Conservation (phyloP, 305 asterid species). For the Vinca major region DNA sequence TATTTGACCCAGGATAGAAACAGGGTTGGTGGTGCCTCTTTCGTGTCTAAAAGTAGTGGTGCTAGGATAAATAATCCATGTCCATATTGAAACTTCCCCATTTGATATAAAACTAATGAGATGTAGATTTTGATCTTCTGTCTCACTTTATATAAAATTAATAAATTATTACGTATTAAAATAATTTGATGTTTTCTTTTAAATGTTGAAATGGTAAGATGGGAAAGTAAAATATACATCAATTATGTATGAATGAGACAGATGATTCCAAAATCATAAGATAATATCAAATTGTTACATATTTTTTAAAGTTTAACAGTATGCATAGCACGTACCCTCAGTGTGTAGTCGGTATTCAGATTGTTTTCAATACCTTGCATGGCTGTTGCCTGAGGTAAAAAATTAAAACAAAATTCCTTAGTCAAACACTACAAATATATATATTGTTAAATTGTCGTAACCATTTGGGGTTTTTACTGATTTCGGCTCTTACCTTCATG, state of each 20-base stretch:
- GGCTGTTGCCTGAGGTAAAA: conserved; percentile 64
- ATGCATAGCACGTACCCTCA: conserved; percentile 37
- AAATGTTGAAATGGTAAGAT: too few relatives aligned
- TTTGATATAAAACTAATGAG: too few relatives aligned
- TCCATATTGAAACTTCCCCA: too few relatives aligned
- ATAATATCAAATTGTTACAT: background rate
- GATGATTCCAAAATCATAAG: too few relatives aligned
- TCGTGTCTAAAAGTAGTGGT: background rate
- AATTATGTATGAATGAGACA: too few relatives aligned
- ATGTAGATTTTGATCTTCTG: too few relatives aligned
- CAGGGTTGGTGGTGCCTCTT: conserved; percentile 9
- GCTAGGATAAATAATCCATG: background rate
- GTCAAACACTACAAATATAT: background rate
- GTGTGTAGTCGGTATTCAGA: conserved; percentile 63
- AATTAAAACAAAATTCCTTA: background rate
- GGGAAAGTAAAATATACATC: too few relatives aligned
- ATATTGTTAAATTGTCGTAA: background rate
- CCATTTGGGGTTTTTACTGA: background rate
- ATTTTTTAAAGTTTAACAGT: background rate
- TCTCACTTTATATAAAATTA: too few relatives aligned
- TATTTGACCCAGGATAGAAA: conserved; percentile 7
- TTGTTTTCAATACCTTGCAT: conserved; percentile 70
- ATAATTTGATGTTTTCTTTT: too few relatives aligned
- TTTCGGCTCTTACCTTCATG: conserved; percentile 56
- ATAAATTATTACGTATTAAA: too few relatives aligned